Base-by-base conservation (phyloP, 257 asterid genomes). In the Petunia axillaris region DNA sequence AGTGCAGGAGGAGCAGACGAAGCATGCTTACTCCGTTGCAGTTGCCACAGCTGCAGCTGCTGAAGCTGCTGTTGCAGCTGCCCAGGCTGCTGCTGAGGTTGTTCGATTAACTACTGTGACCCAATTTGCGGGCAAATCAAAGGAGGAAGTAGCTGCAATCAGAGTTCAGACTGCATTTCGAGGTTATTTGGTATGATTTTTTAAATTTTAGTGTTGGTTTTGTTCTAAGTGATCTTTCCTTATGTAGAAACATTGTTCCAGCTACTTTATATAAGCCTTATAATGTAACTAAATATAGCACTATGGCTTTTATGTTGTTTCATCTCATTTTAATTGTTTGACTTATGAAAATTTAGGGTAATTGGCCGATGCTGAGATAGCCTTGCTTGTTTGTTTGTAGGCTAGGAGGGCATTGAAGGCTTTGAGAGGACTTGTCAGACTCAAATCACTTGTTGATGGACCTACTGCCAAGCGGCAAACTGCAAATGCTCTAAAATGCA, bases 371-470 rank as follows among this genome's bases (percentile, higher is more conserved):
- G 76, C 58, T 70, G 58, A 46, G 8, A 8, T 46, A 68, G 8
- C 43, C 76, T 44, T 70, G 76, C 25, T 16, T 16, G 14, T 46
- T 48, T 71, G 44, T 85, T 81, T 84, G 82, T 88, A 96, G 99
- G 99, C 99, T 11, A 91, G 98, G 85, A 90, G 97, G 84, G 97
- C 97, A 25, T 82, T 92, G 85, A 82, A 91, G 74, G 99, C 98
- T 75, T 86, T 93, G 62, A 89, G 97, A 87, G 98, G 99, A 81
- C 94, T 96, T 59, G 97, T 94, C 70, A 88, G 98, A 84, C 84
- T 96, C 77, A 94, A 96, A 89, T 82, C 94, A 67, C 97, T 96
- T 37, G 92, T 90, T 44, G 93, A 94, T 83, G 99, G 98, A 78
- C 89, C 93, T 9, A 90, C 91, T 15, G 98, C 86, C 59, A 90